These are phyloP conservation scores for Cotoneaster glaucophyllus DNA, from an alignment of 306 rosid genomes.

Conservation along the genomic window DNA sequence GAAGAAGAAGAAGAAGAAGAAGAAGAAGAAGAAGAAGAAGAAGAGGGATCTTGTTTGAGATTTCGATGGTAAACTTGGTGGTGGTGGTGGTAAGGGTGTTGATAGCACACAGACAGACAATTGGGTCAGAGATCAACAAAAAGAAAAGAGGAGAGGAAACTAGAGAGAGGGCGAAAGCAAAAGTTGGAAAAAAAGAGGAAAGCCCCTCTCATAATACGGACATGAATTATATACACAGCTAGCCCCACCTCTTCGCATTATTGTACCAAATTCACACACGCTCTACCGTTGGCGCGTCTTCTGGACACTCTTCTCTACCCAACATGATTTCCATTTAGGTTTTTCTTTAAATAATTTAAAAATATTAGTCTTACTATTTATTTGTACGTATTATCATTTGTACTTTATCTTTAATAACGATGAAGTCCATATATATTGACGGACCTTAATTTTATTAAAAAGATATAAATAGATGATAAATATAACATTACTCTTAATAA, in stretches of 20 bases:
- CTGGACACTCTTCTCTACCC: background rate
- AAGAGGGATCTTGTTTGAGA: constrained; percentile 23
- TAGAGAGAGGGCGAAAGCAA: constrained; percentile 34
- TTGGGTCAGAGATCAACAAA: constrained; percentile 53
- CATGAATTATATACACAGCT: constrained; percentile 66
- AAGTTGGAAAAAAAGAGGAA: constrained; percentile 24
- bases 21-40: constrained; percentile 14
- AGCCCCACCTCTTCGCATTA: constrained; percentile 63
- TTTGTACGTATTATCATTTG: no score
- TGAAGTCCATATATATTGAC: no score
- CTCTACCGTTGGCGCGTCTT: constrained; percentile 14
- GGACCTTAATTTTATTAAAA: no score
- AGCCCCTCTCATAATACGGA: constrained; percentile 45
- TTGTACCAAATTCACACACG: constrained; percentile 19
- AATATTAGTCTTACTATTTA: no score
- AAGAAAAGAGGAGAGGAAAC: constrained; percentile 33
- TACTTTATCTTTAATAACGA: no score
- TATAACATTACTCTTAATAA: no score
- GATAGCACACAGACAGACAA: constrained; percentile 15
- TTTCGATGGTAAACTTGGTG: constrained; percentile 13
- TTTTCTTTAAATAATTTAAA: no score
- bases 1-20: no score
- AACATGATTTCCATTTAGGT: background rate
- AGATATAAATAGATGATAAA: no score
- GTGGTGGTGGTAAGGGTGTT: constrained; percentile 2